Evolutionary conservation across 139 green algal species (phyloP), one percentile per base, ranked within the genome.

Genomic region (Tetraselmis striata): DNA sequence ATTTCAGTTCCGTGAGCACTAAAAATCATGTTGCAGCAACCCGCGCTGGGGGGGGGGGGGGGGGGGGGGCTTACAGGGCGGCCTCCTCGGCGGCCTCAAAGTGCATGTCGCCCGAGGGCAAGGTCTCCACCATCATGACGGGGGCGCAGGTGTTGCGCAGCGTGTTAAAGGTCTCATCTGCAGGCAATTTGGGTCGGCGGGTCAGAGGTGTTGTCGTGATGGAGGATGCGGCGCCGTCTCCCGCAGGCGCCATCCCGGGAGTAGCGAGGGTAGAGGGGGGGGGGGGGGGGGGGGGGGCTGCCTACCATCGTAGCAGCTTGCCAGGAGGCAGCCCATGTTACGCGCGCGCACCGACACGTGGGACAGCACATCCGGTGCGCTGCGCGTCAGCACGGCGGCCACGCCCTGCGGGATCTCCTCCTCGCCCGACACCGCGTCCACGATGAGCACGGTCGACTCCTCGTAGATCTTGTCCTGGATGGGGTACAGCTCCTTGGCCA

Each of bases 371-470:
- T 98, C 95, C 0, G 94, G 94, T 0, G 94, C 92, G 76, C 97
- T 92, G 22, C 89, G 87, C 1, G 94, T 96, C 11, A 98, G 85
- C 85, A 98, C 89, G 1, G 89, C 94, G 31, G 98, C 92, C 27
- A 87, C 90, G n/a, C 94, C 94, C 81, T 93, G 90, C 23, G 95
- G 95, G 81, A 98, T 95, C 90, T 98, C 95, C 88, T 98, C 95
- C 88, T 98, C 94, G 11, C 95, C 93, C 5, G 89, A 94, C 32
- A 97, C 91, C 77, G 92, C 89, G 81, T 93, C 81, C 2, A 92
- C 95, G 25, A 98, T 58, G 59, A 98, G 88, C 24, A 98, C 88
- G 0, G 95, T 98, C 31, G 95, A 90, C 78, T 91, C 79, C 0
- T 86, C 81, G 84, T 95, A 98, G 0, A 91, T 89, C 89, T 96